Base-by-base conservation (phyloP, 805 yeast species). In the Wickerhamiella domercqiae region DNA sequence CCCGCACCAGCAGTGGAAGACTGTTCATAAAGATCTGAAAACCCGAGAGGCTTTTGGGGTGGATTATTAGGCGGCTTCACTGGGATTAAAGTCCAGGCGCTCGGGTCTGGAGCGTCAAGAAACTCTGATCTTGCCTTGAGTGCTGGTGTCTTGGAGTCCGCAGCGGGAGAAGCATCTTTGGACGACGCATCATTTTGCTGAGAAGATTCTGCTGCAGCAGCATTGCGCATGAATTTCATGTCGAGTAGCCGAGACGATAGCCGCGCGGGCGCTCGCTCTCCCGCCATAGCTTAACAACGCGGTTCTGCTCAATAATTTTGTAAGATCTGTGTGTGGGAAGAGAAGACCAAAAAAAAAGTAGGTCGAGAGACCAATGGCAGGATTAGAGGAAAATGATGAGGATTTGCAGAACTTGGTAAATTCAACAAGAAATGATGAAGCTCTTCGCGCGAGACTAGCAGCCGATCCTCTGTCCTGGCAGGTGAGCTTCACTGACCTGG, bases 141-240 rank as follows among this genome's bases (percentile, higher is more conserved):
- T 24, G 9, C 13, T n/a, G n/a, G n/a, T 13, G 9, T 24, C 13
- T 24, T 13, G 11, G 26, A 24, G 13, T 24, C 26, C 9, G 26
- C 9, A 24, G 26, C 13, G 13, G 9, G 11, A 13, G 11, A 9
- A 9, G 9, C 11, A 24, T 24, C 26, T 13, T 24, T 9, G 26
- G 26, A 13, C 13, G 9, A 13, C 9, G 26, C 26, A 9, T 24
- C 11, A 24, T 13, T 24, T 13, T 24, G 26, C 9, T 9, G 9
- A 9, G 9, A 13, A 13, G 26, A 24, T 24, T 24, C 13, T 9
- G 13, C 26, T 24, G 9, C 26, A 24, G 26, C 11, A 13, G 9
- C 31, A 2, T 25, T n/a, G 17, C 29, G 44, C 54, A 50, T 50
- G 43, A 50, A 50, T 34, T 49, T 50, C 54, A 50, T 50, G 18